These are phyloP conservation scores for Blechomonas ayalai DNA, from an alignment of 208 protist species.

Conservation along the genomic window DNA sequence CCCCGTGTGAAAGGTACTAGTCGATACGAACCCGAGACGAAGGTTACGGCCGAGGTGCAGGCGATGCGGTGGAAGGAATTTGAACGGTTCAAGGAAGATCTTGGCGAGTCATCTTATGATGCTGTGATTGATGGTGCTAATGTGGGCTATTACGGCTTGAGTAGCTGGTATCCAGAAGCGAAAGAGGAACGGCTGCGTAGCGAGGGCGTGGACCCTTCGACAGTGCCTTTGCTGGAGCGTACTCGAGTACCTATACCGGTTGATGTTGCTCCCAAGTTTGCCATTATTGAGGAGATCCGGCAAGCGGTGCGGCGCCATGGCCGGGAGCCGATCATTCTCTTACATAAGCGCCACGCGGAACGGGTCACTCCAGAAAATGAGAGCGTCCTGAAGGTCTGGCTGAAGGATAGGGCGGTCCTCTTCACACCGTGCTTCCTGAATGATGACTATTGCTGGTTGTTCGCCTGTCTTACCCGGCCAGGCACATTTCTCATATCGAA, in stretches of 20 bases:
- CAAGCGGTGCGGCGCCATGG: conserved; percentile 18
- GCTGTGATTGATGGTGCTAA: conserved; percentile 77
- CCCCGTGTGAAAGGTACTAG: conserved; percentile 36
- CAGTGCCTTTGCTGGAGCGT: conserved; percentile 26
- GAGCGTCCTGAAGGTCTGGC: conserved; percentile 34
- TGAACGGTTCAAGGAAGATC: conserved; percentile 33
- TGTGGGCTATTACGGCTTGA: conserved; percentile 80
- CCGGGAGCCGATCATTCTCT: conserved; percentile 51
- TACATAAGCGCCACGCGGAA: conserved; percentile 62
- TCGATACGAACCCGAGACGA: conserved; percentile 48
- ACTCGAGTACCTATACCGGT: conserved; percentile 65
- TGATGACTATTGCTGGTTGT: conserved; percentile 85
- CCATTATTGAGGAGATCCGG: conserved; percentile 67
- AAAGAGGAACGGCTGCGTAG: conserved; percentile 45
- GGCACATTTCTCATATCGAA: conserved; percentile 63
- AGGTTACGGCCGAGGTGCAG: conserved; percentile 26
- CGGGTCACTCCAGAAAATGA: conserved; percentile 30
- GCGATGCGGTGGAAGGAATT: conserved; percentile 40
- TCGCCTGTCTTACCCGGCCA: conserved; percentile 39
- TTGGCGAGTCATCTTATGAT: conserved; percentile 44
- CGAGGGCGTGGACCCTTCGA: conserved; percentile 23
- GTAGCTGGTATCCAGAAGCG: conserved; percentile 61
- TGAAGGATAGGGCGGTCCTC: conserved; percentile 21
- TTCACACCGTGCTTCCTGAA: conserved; percentile 75
- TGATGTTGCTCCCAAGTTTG: conserved; percentile 80